Percentiles rank a stretch among this genome's conserved stretches.
Evolutionary conservation across 2,329 filamentous ascomycete species (phyloP).

Genomic region (Aureobasidium namibiae): DNA sequence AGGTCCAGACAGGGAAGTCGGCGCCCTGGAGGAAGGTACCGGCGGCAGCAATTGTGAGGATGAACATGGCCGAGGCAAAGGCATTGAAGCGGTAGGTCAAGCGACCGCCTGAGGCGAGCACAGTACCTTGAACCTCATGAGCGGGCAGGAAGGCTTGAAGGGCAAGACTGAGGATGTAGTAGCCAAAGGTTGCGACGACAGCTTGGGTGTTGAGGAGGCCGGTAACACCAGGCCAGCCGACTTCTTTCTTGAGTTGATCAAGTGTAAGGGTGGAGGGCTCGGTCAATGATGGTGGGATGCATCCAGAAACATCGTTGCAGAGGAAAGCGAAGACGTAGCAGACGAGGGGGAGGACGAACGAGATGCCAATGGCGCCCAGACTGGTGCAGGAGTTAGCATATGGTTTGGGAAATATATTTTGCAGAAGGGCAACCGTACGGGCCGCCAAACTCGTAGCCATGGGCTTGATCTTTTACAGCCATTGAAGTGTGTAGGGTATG

Average conservation of each 20-base stretch:
- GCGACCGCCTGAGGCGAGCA: conserved; percentile 61
- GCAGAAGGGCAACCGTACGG: conserved; percentile 30
- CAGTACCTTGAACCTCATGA: conserved; percentile 59
- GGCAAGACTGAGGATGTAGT: conserved; percentile 68
- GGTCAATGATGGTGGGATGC: conserved; percentile 74
- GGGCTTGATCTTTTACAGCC: conserved; percentile 18
- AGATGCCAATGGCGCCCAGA: conserved; percentile 67
- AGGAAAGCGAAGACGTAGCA: conserved; percentile 73
- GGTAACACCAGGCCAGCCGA: conserved; percentile 72
- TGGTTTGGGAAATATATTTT: not conserved
- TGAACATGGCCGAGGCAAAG: conserved; percentile 65
- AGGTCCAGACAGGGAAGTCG: conserved; percentile 82
- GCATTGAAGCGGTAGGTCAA: conserved; percentile 73
- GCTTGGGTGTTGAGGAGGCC: conserved; percentile 64
- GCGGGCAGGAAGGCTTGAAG: conserved; percentile 73
- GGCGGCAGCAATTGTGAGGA: conserved; percentile 60
- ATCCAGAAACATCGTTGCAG: conserved; percentile 90
- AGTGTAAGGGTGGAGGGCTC: conserved; percentile 48
- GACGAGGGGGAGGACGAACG: conserved; percentile 69
- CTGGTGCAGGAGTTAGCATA: conserved; percentile 35
- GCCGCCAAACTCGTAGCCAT: conserved; percentile 41
- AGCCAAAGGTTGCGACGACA: conserved; percentile 62
- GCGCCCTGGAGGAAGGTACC: conserved; percentile 72
- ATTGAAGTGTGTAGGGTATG: not conserved
- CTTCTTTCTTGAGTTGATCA: conserved; percentile 65